phyloP scores from a whole-genome alignment of 1,139 yeast genomes.

The Arxiozyma heterogenica region DNA sequence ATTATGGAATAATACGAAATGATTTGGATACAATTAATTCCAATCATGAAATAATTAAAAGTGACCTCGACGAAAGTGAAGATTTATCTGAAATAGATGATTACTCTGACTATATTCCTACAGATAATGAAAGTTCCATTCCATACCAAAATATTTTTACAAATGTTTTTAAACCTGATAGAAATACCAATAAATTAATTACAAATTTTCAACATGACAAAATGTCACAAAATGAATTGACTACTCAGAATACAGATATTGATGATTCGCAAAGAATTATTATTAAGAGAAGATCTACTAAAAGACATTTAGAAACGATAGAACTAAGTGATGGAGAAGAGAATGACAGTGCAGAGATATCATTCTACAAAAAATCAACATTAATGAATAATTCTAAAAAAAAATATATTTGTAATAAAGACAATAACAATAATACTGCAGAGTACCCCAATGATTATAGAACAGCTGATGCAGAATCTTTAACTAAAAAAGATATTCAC shows the following conservation, averaged over 20 bases:
- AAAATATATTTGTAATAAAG: no score
- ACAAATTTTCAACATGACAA: background rate
- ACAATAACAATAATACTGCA: background rate
- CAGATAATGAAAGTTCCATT: background rate
- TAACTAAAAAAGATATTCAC: slow-evolving; percentile 23
- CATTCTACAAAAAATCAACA: slow-evolving; percentile 4
- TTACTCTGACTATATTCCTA: background rate
- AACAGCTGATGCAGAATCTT: slow-evolving; percentile 12
- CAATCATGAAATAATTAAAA: slow-evolving; percentile 10
- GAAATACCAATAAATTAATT: background rate
- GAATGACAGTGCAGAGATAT: slow-evolving; percentile 3
- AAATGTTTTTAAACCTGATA: background rate
- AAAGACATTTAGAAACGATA: slow-evolving; percentile 6
- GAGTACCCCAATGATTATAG: slow-evolving; percentile 10
- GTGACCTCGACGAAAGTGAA: slow-evolving; percentile 26
- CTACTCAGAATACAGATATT: background rate
- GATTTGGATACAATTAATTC: background rate
- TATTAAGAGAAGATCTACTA: slow-evolving; percentile 4
- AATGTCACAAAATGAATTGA: background rate
- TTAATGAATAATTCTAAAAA: background rate
- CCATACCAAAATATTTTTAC: background rate
- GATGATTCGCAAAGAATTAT: slow-evolving; percentile 8
- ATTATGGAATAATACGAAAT: background rate
- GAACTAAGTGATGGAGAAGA: slow-evolving; percentile 10
- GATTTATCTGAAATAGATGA: slow-evolving; percentile 27